phyloP scores from a whole-genome alignment of 345 rosid species.

The Eucalyptus regnans region DNA sequence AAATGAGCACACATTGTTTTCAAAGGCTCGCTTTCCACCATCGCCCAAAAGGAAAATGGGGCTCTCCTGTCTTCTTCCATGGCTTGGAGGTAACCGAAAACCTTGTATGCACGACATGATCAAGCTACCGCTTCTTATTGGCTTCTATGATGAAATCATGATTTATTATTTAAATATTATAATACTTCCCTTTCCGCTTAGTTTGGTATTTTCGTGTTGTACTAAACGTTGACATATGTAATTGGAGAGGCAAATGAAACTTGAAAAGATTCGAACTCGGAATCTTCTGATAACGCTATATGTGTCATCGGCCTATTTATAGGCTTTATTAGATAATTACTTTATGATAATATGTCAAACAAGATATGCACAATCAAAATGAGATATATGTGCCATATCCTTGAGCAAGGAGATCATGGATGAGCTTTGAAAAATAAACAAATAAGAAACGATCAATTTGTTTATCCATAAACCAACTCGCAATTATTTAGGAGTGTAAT shows the following conservation, averaged over 20 bases:
- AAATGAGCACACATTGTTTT: not conserved
- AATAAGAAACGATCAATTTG: too few species aligned
- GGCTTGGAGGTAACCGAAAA: not conserved
- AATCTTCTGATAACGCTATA: too few species aligned
- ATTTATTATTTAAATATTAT: too few species aligned
- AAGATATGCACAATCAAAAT: not conserved
- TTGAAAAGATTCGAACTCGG: too few species aligned
- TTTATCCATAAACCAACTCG: not conserved
- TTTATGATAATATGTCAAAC: slow-evolving; percentile 28
- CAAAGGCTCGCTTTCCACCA: not conserved
- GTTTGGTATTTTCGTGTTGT: not conserved
- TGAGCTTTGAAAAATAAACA: too few species aligned
- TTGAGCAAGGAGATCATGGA: too few species aligned
- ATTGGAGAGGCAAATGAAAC: not conserved
- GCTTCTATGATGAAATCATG: not conserved
- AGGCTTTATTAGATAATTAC: too few species aligned
- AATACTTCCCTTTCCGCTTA: not conserved
- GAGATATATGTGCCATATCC: not conserved
- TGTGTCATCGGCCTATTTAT: not conserved
- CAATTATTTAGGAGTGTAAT: not conserved
- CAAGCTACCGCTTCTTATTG: not conserved
- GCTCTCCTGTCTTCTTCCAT: not conserved
- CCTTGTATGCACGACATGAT: not conserved
- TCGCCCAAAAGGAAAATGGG: not conserved
- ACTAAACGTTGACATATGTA: not conserved